A percentile compares a stretch with the other conserved stretches of the same genome.
Conservation (phyloP, 768 basidiomycete genomes). For the Lepiota venenata region DNA sequence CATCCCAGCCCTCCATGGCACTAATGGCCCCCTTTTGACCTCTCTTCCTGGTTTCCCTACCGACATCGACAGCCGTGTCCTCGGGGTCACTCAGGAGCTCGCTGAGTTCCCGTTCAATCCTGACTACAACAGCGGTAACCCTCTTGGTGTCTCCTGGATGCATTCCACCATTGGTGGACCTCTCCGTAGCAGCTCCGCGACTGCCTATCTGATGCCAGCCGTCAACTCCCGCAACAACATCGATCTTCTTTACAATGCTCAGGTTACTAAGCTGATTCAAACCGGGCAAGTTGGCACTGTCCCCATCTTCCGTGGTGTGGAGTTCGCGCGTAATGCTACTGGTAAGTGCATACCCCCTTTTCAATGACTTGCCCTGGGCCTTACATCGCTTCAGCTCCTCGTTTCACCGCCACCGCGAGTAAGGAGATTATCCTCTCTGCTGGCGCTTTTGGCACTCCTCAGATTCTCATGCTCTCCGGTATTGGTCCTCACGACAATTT, state of each 20-base stretch:
- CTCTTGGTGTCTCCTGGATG: constrained; percentile 32
- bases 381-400: constrained; percentile 2
- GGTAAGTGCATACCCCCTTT: no score
- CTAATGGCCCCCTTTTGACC: constrained; percentile 26
- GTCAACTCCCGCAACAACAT: constrained; percentile 28
- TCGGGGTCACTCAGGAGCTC: constrained; percentile 32
- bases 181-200: constrained; percentile 33
- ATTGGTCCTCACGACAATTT: constrained; percentile 38
- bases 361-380: neutral
- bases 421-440: constrained; percentile 18
- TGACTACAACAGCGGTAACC: constrained; percentile 30
- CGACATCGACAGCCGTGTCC: constrained; percentile 29
- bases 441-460: constrained; percentile 18
- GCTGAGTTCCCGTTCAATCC: constrained; percentile 31
- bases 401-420: constrained; percentile 10
- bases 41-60: constrained; percentile 28
- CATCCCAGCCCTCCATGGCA: constrained; percentile 33
- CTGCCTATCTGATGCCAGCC: constrained; percentile 27
- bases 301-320: constrained; percentile 18
- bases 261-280: constrained; percentile 22
- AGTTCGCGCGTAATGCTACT: constrained; percentile 10
- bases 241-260: constrained; percentile 27
- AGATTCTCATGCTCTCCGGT: constrained; percentile 34
- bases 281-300: constrained; percentile 5
- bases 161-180: constrained; percentile 28